Base-by-base conservation (phyloP, 768 basidiomycete genomes). In the Heimioporus sp. region DNA sequence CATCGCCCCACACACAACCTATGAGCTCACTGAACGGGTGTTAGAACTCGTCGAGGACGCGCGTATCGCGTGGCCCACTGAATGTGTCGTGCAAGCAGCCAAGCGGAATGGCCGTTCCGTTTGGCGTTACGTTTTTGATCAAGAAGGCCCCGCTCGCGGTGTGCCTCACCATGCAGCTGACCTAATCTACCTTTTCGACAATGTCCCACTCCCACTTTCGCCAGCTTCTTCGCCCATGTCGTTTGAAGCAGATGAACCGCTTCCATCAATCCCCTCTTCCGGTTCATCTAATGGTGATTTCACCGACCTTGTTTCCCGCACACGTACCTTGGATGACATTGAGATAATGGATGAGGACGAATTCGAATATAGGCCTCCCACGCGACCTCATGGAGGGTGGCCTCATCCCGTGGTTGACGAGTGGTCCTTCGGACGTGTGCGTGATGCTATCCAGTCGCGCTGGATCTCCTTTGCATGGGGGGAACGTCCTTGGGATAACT, bases 61-160 rank as follows among this genome's bases (percentile, higher is more conserved):
- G 11, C 80, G 85, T 21, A 75, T 90, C 32, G 85, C 86, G 13
- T 91, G 87, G 87, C 87, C 87, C 10, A 86, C 83, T 1, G 83
- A 91, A 21, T 80, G 83, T 54, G 70, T 85, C 34, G 79, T 77
- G 4, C 71, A 77, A 46, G 76, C 75, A 48, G 76, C 80, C 2
- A 75, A 75, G 48, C 72, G 67, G 16, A 76, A 77, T 13, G 85
- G 82, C 1, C 73, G 72, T 37, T 78, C 79, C n/a, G 86, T 89
- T 6, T 91, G 83, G 83, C 77, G 89, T 51, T 91, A 87, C 59
- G 81, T 88, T 16, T 91, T 91, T 63, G 89, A 91, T 67, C 89
- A 91, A 70, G 89, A 88, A 59, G 80, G 85, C 1, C 85, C 87
- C 10, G 72, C 77, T 20, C 75, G 81, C 43, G 81, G 81, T 13